Evolutionary conservation across 2,329 filamentous ascomycete genomes (phyloP).

Genomic region (Paraphaeosphaeria minitans): DNA sequence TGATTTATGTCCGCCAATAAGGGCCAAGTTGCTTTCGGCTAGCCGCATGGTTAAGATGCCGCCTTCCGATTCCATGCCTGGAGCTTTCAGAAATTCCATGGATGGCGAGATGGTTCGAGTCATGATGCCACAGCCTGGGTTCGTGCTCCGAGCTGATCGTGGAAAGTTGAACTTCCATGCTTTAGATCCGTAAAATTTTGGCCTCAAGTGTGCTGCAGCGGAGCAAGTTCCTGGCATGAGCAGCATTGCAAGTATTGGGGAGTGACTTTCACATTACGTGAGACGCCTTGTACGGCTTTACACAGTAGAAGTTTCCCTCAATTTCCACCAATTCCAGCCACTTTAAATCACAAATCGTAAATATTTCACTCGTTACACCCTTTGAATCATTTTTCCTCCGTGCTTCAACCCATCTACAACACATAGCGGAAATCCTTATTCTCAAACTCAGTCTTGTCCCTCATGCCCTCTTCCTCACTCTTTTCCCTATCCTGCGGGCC

Average conservation of each 20-base stretch:
- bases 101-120: neutral
- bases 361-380: no score
- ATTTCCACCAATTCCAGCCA: no score
- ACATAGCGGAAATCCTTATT: conserved; percentile 54
- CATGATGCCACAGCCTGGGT: neutral
- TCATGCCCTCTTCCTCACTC: conserved; percentile 50
- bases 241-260: no score
- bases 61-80: neutral
- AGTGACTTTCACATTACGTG: no score
- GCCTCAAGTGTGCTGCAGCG: no score
- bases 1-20: neutral
- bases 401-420: conserved; percentile 7
- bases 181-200: no score
- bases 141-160: neutral
- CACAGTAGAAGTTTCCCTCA: no score
- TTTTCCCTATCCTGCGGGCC: conserved; percentile 41
- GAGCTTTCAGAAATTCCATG: neutral
- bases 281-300: no score
- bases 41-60: no score
- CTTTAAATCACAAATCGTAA: no score
- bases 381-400: neutral
- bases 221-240: no score
- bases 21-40: neutral
- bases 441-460: conserved; percentile 50
- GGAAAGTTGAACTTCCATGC: neutral